Evolutionary conservation across 148 eudicot species (phyloP), one percentile per base, ranked within the genome.

Genomic region (Chenopodium berlandieri): DNA sequence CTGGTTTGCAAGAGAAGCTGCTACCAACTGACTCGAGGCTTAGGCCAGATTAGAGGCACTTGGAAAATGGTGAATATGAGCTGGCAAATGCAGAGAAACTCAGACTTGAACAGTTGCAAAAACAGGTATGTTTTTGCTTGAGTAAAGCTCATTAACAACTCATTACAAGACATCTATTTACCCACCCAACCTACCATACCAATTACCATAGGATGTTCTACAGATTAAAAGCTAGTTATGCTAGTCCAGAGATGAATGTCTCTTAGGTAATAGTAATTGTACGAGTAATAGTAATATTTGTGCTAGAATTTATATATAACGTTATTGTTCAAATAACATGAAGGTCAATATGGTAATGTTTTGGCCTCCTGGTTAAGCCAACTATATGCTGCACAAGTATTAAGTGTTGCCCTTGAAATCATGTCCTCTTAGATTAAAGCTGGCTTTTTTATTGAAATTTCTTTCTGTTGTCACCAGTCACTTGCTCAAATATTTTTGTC

Each of bases 81-180:
- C 84, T 90, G 74, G 98, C 98, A 48, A 95, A 95, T 86, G 84
- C 91, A 3, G 98, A 95, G 86, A 95, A 95, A 84, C 90, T 95
- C 62, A 90, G 98, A 81, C 98, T 95, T 77, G 98, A 95, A 84
- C 97, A 93, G 72, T 83, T 85, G 78, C 98, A 95, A 85, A 83
- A 97, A 90, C 98, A 95, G 97, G 98, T 93, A 80, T 50, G 50
- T 34, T 1, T 83, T 77, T 23, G 25, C 25, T 23, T 23, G 25
- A 23, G 25, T 23, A 23, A 23, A 23, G 25, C 25, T 23, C 25
- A 23, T 23, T 23, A 23, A 23, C 25, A 23, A 23, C 25, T 23
- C 25, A 23, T 23, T 23, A 23, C 25, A 23, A 23, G 25, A 23
- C 25, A 23, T 23, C 25, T 23, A 23, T 23, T 23, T 23, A 23